Percentiles rank a stretch among this genome's conserved stretches.
phyloP scores from a whole-genome alignment of 2,329 filamentous ascomycete genomes.

The Xylariaceae sp. region DNA sequence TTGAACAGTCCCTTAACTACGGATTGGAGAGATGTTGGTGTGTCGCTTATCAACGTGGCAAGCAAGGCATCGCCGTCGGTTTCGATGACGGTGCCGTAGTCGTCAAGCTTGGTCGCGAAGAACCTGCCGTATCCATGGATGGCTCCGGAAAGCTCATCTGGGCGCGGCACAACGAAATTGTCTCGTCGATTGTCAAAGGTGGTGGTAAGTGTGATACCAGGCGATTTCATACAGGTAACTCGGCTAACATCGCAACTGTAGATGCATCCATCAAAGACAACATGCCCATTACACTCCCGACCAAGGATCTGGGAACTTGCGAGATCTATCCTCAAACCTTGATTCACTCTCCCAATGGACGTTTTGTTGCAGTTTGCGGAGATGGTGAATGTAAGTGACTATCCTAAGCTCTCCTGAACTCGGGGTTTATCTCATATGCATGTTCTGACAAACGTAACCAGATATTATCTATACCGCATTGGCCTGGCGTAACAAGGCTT shows the following conservation, averaged over 20 bases:
- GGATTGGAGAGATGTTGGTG: conserved; percentile 96
- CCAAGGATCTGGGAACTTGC: conserved; percentile 92
- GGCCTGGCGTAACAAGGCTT: conserved; percentile 95
- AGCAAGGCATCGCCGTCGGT: conserved; percentile 89
- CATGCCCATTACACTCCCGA: conserved; percentile 75
- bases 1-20: conserved; percentile 95
- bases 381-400: conserved; percentile 68
- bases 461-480: conserved; percentile 96
- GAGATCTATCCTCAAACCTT: conserved; percentile 96
- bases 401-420: neutral
- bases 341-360: conserved; percentile 90
- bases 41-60: conserved; percentile 89
- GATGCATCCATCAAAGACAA: conserved; percentile 84
- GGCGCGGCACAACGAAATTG: conserved; percentile 91
- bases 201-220: conserved; percentile 46
- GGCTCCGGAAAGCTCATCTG: conserved; percentile 91
- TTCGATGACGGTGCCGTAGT: conserved; percentile 98
- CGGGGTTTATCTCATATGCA: neutral
- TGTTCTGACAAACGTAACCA: conserved; percentile 8
- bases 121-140: conserved; percentile 97
- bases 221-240: conserved; percentile 22
- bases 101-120: conserved; percentile 94
- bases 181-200: conserved; percentile 91
- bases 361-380: conserved; percentile 75
- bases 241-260: conserved; percentile 26